Evolutionary conservation across 495 filamentous ascomycete species (phyloP).

Genomic region (Saxispiralis lemnorum): DNA sequence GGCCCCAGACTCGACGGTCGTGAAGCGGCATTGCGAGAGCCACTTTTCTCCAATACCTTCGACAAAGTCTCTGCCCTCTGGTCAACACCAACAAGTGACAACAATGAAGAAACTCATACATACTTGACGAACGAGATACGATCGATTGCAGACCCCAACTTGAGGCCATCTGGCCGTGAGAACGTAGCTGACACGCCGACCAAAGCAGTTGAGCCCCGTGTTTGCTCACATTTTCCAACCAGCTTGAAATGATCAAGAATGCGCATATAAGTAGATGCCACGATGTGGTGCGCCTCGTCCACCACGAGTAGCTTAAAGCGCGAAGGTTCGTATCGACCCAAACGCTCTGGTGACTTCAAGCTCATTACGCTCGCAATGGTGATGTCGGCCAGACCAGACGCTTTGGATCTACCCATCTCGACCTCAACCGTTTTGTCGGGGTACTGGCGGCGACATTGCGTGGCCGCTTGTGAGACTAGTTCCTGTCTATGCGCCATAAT

Average conservation of each 20-base stretch:
- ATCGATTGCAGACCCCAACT: slow-evolving; percentile 73
- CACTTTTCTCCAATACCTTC: slow-evolving; percentile 87
- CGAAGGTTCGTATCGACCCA: slow-evolving; percentile 61
- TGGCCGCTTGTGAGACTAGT: slow-evolving; percentile 85
- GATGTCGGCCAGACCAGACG: slow-evolving; percentile 69
- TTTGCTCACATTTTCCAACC: slow-evolving; percentile 26
- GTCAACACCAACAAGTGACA: not conserved
- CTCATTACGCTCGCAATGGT: slow-evolving; percentile 82
- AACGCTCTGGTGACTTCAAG: slow-evolving; percentile 52
- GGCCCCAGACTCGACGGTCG: slow-evolving; percentile 66
- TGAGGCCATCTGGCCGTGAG: slow-evolving; percentile 74
- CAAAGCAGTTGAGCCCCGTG: slow-evolving; percentile 41
- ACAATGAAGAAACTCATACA: not conserved
- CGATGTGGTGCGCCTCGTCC: slow-evolving; percentile 97
- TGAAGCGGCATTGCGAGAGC: slow-evolving; percentile 77
- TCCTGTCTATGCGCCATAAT: slow-evolving; percentile 86
- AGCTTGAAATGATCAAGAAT: slow-evolving; percentile 61
- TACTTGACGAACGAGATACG: slow-evolving; percentile 89
- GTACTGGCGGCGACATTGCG: slow-evolving; percentile 65
- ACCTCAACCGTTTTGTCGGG: slow-evolving; percentile 65
- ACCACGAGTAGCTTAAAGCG: slow-evolving; percentile 83
- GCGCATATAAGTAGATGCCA: slow-evolving; percentile 57
- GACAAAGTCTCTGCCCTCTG: slow-evolving; percentile 50
- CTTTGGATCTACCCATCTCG: slow-evolving; percentile 65
- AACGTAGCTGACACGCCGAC: slow-evolving; percentile 91